These are phyloP conservation scores for Lichtheimia corymbifera DNA, from an alignment of 371 early-diverging fungal species.

Conservation along the genomic window DNA sequence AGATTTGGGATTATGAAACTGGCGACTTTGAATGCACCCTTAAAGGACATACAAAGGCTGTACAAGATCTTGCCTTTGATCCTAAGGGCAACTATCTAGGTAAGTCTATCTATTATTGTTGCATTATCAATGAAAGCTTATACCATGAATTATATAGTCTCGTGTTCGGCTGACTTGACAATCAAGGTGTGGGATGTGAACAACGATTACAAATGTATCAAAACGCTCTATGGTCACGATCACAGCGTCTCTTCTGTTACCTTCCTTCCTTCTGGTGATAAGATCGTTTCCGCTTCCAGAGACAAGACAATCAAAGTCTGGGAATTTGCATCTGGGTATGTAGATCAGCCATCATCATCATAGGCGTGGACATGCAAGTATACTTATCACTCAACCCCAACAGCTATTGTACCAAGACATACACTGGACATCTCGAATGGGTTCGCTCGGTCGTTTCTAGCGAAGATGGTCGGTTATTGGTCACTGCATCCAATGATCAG, in stretches of 20 bases:
- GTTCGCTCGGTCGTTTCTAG: conserved; percentile 71
- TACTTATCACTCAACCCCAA: neutral
- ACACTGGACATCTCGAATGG: conserved; percentile 86
- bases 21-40: conserved; percentile 89
- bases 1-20: conserved; percentile 90
- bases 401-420: conserved; percentile 82
- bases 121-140: neutral
- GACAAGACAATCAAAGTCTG: conserved; percentile 90
- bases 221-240: conserved; percentile 90
- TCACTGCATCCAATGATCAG: conserved; percentile 86
- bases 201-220: conserved; percentile 83
- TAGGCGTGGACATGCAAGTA: neutral
- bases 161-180: conserved; percentile 88
- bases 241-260: conserved; percentile 85
- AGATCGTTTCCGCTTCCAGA: conserved; percentile 81
- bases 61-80: conserved; percentile 83
- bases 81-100: conserved; percentile 75
- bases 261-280: conserved; percentile 75
- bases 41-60: conserved; percentile 93
- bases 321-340: conserved; percentile 82
- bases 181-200: conserved; percentile 90
- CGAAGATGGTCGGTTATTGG: conserved; percentile 73
- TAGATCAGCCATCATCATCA: neutral
- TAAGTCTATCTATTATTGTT: conserved; percentile 21
- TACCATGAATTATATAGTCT: conserved; percentile 46